These are phyloP conservation scores for Daphne laureola DNA, from an alignment of 441 rosid genomes.

Conservation along the genomic window DNA sequence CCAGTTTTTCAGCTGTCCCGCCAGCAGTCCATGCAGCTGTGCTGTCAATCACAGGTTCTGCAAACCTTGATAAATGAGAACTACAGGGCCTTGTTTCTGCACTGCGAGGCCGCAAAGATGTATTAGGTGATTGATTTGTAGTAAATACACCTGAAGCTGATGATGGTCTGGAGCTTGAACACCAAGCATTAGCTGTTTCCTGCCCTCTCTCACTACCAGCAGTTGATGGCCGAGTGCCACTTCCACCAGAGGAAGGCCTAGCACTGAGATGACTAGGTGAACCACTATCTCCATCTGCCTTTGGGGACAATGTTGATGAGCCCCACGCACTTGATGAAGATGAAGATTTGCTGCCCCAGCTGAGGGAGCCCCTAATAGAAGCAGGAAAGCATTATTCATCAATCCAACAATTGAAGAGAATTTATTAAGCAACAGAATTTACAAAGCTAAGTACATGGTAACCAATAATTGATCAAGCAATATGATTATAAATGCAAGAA, in stretches of 20 bases:
- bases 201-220: conserved; percentile 76
- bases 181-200: conserved; percentile 64
- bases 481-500: conserved; percentile 10
- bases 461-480: neutral
- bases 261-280: conserved; percentile 81
- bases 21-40: conserved; percentile 49
- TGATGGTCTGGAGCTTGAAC: conserved; percentile 85
- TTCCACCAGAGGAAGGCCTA: conserved; percentile 96
- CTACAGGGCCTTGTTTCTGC: conserved; percentile 99
- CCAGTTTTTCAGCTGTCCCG: conserved; percentile 56
- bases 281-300: conserved; percentile 61
- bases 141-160: conserved; percentile 87
- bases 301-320: conserved; percentile 61
- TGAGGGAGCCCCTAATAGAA: conserved; percentile 72
- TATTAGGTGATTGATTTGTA: conserved; percentile 61
- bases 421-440: conserved; percentile 1
- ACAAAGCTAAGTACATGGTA: neutral
- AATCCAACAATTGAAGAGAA: conserved; percentile 6
- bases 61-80: conserved; percentile 94
- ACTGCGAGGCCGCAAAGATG: conserved; percentile 83
- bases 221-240: conserved; percentile 89
- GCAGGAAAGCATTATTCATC: conserved; percentile 6
- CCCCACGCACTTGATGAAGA: conserved; percentile 88
- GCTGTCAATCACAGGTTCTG: conserved; percentile 66
- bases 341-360: conserved; percentile 91